Conservation (phyloP, 1,139 yeast species). For the Blastobotrys aristatus region DNA sequence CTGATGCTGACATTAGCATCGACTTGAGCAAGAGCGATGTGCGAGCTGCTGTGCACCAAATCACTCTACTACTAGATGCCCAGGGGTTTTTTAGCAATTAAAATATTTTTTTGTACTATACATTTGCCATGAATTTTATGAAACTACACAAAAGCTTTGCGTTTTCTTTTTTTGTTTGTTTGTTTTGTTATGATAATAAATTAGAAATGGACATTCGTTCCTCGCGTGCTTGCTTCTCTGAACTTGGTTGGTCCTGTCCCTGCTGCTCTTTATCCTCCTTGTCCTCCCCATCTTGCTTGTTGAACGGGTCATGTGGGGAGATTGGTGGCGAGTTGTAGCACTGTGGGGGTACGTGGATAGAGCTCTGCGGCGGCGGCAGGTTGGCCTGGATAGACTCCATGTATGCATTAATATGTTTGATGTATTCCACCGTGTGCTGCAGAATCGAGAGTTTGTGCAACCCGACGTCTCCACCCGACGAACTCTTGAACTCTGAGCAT, state of each 20-base stretch:
- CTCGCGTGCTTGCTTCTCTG: slow-evolving; percentile 1
- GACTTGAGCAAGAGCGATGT: slow-evolving; percentile 48
- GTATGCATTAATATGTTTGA: slow-evolving; percentile 53
- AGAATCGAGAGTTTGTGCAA: slow-evolving; percentile 77
- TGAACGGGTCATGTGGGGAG: slow-evolving; percentile 1
- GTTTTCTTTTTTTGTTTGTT: not conserved
- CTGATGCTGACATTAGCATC: slow-evolving; percentile 49
- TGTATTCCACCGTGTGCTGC: slow-evolving; percentile 77
- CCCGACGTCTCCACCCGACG: slow-evolving; percentile 44
- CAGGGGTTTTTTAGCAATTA: slow-evolving; percentile 65
- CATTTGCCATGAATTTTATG: not conserved
- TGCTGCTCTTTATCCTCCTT: not conserved
- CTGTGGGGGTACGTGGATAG: slow-evolving; percentile 10
- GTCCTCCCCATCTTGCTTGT: not conserved
- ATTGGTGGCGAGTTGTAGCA: slow-evolving; percentile 13
- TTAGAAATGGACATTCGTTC: slow-evolving; percentile 8
- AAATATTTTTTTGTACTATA: not conserved
- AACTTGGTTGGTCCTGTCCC: not conserved
- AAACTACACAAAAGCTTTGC: slow-evolving; percentile 1
- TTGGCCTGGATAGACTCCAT: slow-evolving; percentile 15
- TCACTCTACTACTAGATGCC: slow-evolving; percentile 64
- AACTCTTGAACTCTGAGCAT: slow-evolving; percentile 45
- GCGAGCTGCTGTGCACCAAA: slow-evolving; percentile 62
- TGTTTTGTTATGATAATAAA: slow-evolving; percentile 3
- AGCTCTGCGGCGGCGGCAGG: slow-evolving; percentile 7